Evolutionary conservation across 306 rosid genomes (phyloP).

Genomic region (Senna siamea): DNA sequence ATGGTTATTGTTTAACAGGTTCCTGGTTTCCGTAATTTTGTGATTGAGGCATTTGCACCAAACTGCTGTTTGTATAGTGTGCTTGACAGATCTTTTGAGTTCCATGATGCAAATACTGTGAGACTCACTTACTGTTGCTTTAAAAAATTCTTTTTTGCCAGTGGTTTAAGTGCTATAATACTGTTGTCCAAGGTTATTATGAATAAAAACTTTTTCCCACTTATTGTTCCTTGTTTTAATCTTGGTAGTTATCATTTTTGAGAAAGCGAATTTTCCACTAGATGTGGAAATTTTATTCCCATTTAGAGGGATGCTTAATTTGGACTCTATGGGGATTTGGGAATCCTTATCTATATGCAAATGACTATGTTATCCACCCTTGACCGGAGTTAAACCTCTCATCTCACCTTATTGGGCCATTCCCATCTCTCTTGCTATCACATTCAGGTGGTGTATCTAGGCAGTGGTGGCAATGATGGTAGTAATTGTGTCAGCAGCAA

Average conservation of each 20-base stretch:
- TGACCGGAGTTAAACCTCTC: no score
- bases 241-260: neutral
- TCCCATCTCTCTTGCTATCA: neutral
- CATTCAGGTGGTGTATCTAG: neutral
- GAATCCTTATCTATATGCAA: neutral
- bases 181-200: slow-evolving; percentile 15
- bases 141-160: slow-evolving; percentile 13
- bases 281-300: neutral
- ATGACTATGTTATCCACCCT: neutral
- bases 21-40: slow-evolving; percentile 87
- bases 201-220: neutral
- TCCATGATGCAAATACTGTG: slow-evolving; percentile 94
- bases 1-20: slow-evolving; percentile 57
- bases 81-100: slow-evolving; percentile 87
- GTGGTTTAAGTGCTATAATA: slow-evolving; percentile 13
- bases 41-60: slow-evolving; percentile 80
- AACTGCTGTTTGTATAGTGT: slow-evolving; percentile 93
- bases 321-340: neutral
- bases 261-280: neutral
- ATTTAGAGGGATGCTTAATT: neutral
- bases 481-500: neutral
- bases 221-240: neutral
- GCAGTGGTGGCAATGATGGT: neutral
- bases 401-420: neutral
- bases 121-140: slow-evolving; percentile 44